Percentiles rank a stretch among this genome's conserved stretches.
These are phyloP conservation scores for Aspergillus arachidicola DNA, from an alignment of 2,329 filamentous ascomycete species.

Conservation along the genomic window DNA sequence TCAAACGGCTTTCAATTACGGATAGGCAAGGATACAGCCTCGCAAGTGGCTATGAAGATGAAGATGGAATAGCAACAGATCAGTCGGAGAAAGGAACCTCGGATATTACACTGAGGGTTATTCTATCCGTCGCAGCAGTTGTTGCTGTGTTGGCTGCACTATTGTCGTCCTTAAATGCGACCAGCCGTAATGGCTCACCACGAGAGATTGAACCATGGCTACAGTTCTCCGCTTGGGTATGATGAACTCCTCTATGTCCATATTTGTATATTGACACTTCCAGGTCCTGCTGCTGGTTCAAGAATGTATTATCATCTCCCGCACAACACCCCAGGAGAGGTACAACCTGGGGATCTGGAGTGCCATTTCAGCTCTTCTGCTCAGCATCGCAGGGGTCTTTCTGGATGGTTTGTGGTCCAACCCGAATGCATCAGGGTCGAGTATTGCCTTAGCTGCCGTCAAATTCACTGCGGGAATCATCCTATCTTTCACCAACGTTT, in stretches of 20 bases:
- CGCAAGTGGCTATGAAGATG: not conserved
- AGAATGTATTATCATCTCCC: not conserved
- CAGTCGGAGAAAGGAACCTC: not conserved
- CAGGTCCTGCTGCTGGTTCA: not conserved
- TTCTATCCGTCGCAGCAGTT: not conserved
- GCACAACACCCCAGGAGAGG: not conserved
- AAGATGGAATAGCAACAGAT: not conserved
- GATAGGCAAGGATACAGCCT: not conserved
- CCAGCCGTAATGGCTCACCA: not conserved
- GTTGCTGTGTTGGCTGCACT: not conserved
- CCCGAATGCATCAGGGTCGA: not conserved
- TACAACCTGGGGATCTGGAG: not conserved
- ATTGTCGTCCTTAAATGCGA: not conserved
- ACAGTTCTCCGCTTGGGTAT: not conserved
- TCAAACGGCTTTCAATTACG: not conserved
- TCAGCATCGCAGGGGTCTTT: not conserved
- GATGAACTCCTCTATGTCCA: not conserved
- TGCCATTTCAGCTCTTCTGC: not conserved
- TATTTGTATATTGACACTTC: not conserved
- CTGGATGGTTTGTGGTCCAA: not conserved
- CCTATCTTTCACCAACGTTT: constrained; percentile 33
- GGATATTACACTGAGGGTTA: not conserved
- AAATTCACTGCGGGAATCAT: constrained; percentile 5
- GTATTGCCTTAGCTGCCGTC: not conserved
- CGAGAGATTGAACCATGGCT: not conserved